phyloP scores from a whole-genome alignment of 2,329 filamentous ascomycete genomes.

The Capronia americana region DNA sequence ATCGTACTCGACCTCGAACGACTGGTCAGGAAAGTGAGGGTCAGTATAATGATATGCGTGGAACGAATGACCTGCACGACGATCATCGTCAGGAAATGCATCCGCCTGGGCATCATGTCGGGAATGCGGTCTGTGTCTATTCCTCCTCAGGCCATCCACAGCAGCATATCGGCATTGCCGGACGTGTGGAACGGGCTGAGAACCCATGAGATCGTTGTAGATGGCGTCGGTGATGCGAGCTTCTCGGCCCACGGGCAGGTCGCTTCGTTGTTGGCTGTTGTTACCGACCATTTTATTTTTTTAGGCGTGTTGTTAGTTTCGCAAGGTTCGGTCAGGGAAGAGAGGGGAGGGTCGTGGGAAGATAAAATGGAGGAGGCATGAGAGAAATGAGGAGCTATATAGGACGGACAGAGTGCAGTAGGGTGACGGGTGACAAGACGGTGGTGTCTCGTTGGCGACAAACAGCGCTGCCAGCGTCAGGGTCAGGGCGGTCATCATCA shows the following conservation, averaged over 20 bases:
- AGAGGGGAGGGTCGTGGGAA: no score
- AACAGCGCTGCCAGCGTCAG: not conserved
- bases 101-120: not conserved
- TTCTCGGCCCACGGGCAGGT: not conserved
- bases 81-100: not conserved
- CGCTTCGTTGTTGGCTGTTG: not conserved
- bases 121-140: not conserved
- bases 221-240: not conserved
- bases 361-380: not conserved
- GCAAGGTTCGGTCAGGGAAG: not conserved
- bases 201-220: not conserved
- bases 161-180: not conserved
- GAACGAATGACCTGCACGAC: not conserved
- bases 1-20: not conserved
- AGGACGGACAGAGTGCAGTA: not conserved
- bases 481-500: no score
- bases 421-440: not conserved
- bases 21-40: constrained; percentile 3
- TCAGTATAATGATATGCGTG: not conserved
- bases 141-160: not conserved
- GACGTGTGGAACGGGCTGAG: not conserved
- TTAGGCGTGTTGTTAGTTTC: not conserved
- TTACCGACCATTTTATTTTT: not conserved
- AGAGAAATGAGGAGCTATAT: not conserved
- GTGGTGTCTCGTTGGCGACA: not conserved